Conservation (phyloP, 177 flowering plant species). For the Vitis hybrid region DNA sequence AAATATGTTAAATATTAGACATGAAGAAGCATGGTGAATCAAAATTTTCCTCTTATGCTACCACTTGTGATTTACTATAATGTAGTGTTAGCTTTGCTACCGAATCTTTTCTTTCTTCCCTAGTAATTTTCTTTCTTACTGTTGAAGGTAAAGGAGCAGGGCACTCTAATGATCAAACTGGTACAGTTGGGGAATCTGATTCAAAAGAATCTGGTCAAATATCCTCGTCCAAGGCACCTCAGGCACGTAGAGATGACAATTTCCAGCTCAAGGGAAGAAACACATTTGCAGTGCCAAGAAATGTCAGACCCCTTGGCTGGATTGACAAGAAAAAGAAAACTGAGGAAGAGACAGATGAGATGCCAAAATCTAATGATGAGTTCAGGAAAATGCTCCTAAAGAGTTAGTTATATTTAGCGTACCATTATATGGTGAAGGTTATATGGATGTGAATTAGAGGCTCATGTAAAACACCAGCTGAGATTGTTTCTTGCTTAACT, state of each 20-base stretch:
- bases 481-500: too few species aligned
- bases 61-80: too few species aligned
- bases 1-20: too few species aligned
- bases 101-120: neutral
- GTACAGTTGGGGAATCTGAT: constrained; percentile 11
- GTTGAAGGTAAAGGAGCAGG: constrained; percentile 3
- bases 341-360: constrained; percentile 41
- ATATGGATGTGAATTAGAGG: too few species aligned
- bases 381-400: constrained; percentile 76
- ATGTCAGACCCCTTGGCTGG: constrained; percentile 51
- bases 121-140: neutral
- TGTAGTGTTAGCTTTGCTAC: too few species aligned
- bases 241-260: constrained; percentile 21
- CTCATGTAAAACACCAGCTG: too few species aligned
- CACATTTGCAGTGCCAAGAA: constrained; percentile 78
- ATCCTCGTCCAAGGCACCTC: constrained; percentile 12
- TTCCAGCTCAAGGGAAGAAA: constrained; percentile 63
- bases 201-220: constrained; percentile 3
- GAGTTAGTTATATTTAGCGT: constrained; percentile 13
- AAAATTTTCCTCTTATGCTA: too few species aligned
- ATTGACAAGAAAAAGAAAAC: constrained; percentile 25
- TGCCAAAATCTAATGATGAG: constrained; percentile 81
- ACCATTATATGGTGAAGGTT: too few species aligned
- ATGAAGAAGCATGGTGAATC: too few species aligned
- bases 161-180: constrained; percentile 2